These are phyloP conservation scores for Glycine latifolia DNA, from an alignment of 306 rosid genomes.

Conservation along the genomic window DNA sequence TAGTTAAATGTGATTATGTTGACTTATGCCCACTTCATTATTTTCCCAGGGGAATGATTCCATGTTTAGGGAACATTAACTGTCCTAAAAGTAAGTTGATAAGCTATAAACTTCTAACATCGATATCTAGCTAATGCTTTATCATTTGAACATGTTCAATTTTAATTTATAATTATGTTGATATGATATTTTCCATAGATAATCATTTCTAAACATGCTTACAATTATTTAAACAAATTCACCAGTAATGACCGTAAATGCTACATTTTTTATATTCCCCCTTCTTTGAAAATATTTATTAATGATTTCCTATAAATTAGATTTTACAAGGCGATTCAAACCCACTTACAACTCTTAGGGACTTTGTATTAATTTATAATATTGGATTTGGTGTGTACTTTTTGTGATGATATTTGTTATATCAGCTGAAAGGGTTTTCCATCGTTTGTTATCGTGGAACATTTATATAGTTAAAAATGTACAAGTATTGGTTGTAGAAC, in stretches of 20 bases:
- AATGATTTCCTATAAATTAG: neutral
- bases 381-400: no score
- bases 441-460: no score
- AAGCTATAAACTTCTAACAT: neutral
- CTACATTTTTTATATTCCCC: no score
- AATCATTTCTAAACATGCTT: neutral
- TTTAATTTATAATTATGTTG: neutral
- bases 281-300: neutral
- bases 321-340: neutral
- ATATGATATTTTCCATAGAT: neutral
- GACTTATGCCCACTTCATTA: conserved; percentile 36
- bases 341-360: neutral
- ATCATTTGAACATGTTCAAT: neutral
- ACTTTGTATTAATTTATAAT: no score
- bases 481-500: no score
- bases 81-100: conserved; percentile 61
- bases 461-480: no score
- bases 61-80: conserved; percentile 51
- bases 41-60: conserved; percentile 54
- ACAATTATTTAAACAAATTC: neutral
- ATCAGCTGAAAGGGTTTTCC: no score
- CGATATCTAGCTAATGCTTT: neutral
- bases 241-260: neutral
- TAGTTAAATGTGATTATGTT: conserved; percentile 29
- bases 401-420: no score